Evolutionary conservation across 805 yeast species (phyloP), one percentile per base, ranked within the genome.

Genomic region (Candida yuanshanica): DNA sequence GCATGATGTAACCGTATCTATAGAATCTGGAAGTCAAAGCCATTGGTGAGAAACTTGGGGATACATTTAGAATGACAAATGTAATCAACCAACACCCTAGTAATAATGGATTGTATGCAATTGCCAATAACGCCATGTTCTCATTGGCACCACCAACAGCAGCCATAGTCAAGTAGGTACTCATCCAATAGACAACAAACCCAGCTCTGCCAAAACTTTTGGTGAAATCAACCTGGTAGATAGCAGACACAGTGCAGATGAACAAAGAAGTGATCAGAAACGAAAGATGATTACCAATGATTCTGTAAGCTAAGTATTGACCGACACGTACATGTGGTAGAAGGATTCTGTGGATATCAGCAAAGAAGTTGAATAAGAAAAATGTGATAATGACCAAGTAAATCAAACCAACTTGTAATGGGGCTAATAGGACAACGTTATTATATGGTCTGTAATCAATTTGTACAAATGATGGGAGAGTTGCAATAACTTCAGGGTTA

Each of bases 71-170:
- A 44, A 85, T 71, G 45, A 83, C 89, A 75, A 85, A 83, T 44
- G 74, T 68, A 47, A 83, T 65, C 51, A 85, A 56, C 88, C 90
- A 83, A 52, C 82, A 75, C 0, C 90, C 89, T 37, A 81, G 49
- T 39, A 72, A 50, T 22, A 88, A 87, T 1, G 93, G 91, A 38
- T 69, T 68, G 13, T 66, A 42, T 6, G 78, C 60, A 36, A 81
- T 63, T 7, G 74, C 56, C 6, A 83, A 24, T 58, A 78, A 55
- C 1, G 79, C 78, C 50, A 74, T 63, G 46, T 81, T 76, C 60
- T 85, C 93, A 54, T 80, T 82, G 23, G 82, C 79, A 34, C 83
- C 76, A 44, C 95, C 95, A 26, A 83, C 82, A 1, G 90, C 86
- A 47, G 78, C 64, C 86, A 85, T 79, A 7, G 86, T 74, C 37